Evolutionary conservation across 2,329 filamentous ascomycete genomes (phyloP).

Genomic region (Talaromyces sp.): DNA sequence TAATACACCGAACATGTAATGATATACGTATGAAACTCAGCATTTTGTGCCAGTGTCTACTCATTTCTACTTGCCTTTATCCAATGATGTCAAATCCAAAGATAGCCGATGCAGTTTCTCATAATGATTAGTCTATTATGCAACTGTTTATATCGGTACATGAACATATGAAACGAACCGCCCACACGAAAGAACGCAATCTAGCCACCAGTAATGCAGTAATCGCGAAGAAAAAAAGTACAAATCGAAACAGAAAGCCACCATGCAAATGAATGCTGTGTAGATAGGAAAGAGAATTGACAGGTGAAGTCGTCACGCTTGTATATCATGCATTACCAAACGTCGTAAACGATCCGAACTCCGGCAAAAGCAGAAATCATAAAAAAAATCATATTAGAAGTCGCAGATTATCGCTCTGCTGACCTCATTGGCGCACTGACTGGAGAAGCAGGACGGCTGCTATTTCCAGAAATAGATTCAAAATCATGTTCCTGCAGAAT

Average conservation of each 20-base stretch:
- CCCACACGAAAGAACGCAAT: background rate
- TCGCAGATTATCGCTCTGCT: background rate
- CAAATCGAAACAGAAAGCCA: background rate
- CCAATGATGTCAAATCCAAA: no score
- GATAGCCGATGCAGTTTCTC: background rate
- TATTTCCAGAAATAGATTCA: slow-evolving; percentile 33
- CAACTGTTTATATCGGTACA: background rate
- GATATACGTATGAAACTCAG: background rate
- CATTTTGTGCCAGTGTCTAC: background rate
- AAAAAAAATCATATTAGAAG: background rate
- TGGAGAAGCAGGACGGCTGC: slow-evolving; percentile 6
- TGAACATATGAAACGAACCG: background rate
- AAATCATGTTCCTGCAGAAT: slow-evolving; percentile 60
- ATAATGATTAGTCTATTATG: background rate
- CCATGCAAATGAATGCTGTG: background rate
- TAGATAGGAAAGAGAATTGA: background rate
- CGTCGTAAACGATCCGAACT: background rate
- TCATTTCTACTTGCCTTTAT: no score
- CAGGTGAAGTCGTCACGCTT: background rate
- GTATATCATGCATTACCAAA: background rate
- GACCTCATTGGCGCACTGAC: slow-evolving; percentile 1
- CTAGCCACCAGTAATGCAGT: background rate
- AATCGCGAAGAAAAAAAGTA: background rate
- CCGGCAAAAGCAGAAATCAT: background rate
- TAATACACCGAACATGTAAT: background rate